Base-by-base conservation (phyloP, 2,329 filamentous ascomycete species). In the Ceratocystis eucalypticola region DNA sequence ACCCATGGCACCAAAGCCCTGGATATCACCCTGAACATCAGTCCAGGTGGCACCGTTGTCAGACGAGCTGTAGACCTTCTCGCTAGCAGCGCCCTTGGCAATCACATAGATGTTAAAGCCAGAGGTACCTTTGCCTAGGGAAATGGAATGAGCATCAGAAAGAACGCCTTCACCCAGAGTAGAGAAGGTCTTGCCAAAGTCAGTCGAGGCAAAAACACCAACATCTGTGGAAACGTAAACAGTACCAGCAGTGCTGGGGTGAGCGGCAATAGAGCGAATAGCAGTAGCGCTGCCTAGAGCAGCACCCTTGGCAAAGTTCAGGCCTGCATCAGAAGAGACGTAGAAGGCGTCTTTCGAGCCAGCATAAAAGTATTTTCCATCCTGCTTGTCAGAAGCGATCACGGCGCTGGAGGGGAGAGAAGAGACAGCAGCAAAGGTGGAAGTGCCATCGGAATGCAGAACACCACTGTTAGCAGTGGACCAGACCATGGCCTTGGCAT, bases 201-300 rank as follows among this genome's bases (percentile, higher is more conserved):
- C 72, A 5, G 77, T 80, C 8, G 80, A 82, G 69, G 78, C 78
- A 74, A 81, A 84, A 61, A 85, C 72, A 5, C 83, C 83, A 0
- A 70, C 73, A 65, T 83, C 76, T 0, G 82, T 84, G 0, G 82
- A 82, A 1, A 82, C 81, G 73, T 79, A 83, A 61, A 89, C 78
- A 61, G 85, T 82, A 12, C 87, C 85, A 0, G 83, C 81, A 10
- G 77, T 76, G 5, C 79, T 77, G 0, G 84, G 84, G 69, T 86
- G 78, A 0, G 77, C 77, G 17, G 80, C 81, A 8, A 88, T 77
- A 44, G 80, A 78, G 48, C 84, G 84, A 66, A 87, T 75, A 20
- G 75, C 72, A 1, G 73, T 76, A 2, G 75, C 77, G n/a, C 74
- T 74, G 2, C 72, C 74, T 0, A 81, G 71, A 0, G 75, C 70